A percentile compares a stretch with the other conserved stretches of the same genome.
Evolutionary conservation across 148 eudicot genomes (phyloP).

Genomic region (Agrostemma githago): DNA sequence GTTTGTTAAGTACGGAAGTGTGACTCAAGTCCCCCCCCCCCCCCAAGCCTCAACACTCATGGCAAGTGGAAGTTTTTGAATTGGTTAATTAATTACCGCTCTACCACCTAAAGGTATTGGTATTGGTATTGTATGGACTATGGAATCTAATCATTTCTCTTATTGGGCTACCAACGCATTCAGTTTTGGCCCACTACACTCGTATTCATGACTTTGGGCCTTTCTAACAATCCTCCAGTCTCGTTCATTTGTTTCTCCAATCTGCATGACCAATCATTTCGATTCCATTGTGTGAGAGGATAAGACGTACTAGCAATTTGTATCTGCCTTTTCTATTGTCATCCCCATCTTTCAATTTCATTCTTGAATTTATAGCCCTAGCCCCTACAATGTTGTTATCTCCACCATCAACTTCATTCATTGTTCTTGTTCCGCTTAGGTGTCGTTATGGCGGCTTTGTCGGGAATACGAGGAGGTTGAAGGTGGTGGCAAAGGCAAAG

Average conservation of each 20-base stretch:
- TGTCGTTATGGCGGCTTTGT: constrained; percentile 1
- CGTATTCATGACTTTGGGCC: neutral
- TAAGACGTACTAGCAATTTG: neutral
- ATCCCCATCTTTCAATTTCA: neutral
- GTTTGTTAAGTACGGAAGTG: too few species aligned
- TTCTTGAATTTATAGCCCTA: neutral
- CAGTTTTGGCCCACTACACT: neutral
- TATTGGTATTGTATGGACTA: too few species aligned
- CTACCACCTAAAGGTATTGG: too few species aligned
- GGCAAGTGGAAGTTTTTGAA: neutral
- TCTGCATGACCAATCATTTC: neutral
- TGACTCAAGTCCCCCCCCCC: neutral
- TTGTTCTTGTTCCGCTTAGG: constrained; percentile 2
- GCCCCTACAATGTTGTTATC: constrained; percentile 13
- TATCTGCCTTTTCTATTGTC: neutral
- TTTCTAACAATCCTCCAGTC: too few species aligned
- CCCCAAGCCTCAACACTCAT: neutral
- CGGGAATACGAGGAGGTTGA: neutral
- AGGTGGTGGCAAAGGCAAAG: constrained; percentile 38
- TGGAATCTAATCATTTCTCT: too few species aligned
- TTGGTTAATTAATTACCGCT: neutral
- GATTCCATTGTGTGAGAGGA: neutral
- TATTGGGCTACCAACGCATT: neutral
- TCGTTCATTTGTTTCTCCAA: neutral
- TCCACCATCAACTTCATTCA: constrained; percentile 15